Base-by-base conservation (phyloP, 2,329 filamentous ascomycete species). In the Xylariaceae sp. region DNA sequence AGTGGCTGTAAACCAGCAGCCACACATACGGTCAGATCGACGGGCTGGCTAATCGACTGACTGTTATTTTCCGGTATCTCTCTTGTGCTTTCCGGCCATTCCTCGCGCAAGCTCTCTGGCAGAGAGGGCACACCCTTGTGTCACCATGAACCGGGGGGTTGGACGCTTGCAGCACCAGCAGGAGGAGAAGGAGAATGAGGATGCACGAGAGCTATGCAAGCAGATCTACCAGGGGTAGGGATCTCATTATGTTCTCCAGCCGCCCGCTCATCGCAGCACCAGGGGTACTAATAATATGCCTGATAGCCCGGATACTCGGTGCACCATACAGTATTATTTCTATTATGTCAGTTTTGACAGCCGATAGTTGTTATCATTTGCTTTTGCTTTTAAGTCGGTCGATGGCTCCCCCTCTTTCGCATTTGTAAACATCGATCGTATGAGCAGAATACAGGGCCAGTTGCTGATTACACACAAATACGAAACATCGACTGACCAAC, bases 1-100 rank as follows among this genome's bases (percentile, higher is more conserved):
- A 43, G 49, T 53, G 53, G 56, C 56, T 56, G 45, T 41, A 45
- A 58, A 56, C 49, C 21, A 36, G 27, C 49, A 45, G 46, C 53
- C 53, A 59, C 53, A 50, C 35, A 15, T 41, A 52, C 33, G 18
- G 40, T 55, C 29, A 7, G 36, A 15, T 24, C 6, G 43, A 42
- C 27, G 11, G 37, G 47, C 37, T 18, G 47, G 8, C 18, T n/a
- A n/a, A 10, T n/a, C 16, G 42, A 27, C 39, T 16, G 35, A 37
- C 29, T 32, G 30, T 23, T 23, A 30, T 24, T 18, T 15, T 44
- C 23, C 30, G 44, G 37, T 36, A 16, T 40, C 49, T 36, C 29
- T 32, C 47, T 33, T 39, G 48, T 24, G 52, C 18, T 33, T 46
- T 15, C 46, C 47, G 44, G 52, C 29, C 43, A 36, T 36, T 29